Percentiles rank a stretch among this genome's conserved stretches.
phyloP scores from a whole-genome alignment of 768 basidiomycete species.

The Collybiopsis luxurians region DNA sequence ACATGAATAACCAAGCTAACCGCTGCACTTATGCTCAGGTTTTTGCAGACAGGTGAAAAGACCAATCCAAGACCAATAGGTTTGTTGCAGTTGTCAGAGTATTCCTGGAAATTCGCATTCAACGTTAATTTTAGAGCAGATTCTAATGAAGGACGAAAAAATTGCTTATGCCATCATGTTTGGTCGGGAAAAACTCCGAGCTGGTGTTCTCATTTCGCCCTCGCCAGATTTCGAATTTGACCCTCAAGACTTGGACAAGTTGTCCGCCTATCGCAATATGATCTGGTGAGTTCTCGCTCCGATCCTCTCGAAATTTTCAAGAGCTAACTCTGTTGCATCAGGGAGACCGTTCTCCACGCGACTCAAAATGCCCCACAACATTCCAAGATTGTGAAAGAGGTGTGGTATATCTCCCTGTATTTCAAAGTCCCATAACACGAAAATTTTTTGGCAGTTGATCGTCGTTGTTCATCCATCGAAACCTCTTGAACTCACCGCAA shows the following conservation, averaged over 20 bases:
- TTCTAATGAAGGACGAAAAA: slow-evolving; percentile 25
- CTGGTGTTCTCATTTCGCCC: too few relatives aligned
- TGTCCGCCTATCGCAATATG: too few relatives aligned
- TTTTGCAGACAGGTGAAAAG: slow-evolving; percentile 19
- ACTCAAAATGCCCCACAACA: slow-evolving; percentile 42
- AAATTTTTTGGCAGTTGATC: slow-evolving; percentile 33
- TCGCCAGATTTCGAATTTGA: too few relatives aligned
- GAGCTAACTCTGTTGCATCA: slow-evolving; percentile 10
- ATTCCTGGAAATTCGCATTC: too few relatives aligned
- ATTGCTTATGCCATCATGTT: too few relatives aligned
- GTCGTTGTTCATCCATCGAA: slow-evolving; percentile 31
- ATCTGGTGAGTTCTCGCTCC: not conserved
- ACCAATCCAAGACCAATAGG: not conserved
- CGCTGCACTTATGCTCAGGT: not conserved
- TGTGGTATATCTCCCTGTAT: slow-evolving; percentile 10
- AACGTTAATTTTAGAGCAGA: slow-evolving; percentile 25
- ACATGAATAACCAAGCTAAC: too few relatives aligned
- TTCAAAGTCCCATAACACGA: not conserved
- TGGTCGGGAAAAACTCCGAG: too few relatives aligned
- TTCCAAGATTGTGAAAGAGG: slow-evolving; percentile 46
- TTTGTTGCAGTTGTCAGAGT: too few relatives aligned
- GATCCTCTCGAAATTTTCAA: not conserved
- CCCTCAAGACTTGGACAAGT: too few relatives aligned
- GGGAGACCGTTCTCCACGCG: slow-evolving; percentile 37
- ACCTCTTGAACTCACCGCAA: slow-evolving; percentile 27